Conservation (phyloP, 768 basidiomycete species). For the Boletus subparvulus region DNA sequence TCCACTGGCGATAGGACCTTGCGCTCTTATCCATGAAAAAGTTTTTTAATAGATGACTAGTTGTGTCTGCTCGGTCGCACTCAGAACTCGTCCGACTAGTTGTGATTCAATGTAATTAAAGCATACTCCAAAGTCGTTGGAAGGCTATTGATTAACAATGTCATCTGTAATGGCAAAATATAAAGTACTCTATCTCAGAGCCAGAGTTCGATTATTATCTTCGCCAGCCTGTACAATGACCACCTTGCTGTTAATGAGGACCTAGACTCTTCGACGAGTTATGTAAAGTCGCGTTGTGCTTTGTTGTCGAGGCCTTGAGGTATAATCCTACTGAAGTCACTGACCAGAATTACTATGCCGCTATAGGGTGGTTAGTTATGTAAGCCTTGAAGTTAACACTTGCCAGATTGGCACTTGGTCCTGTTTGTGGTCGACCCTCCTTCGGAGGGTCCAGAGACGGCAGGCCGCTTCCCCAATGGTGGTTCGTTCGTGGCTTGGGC, state of each 20-base stretch:
- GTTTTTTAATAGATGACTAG: not conserved
- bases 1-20: constrained; percentile 22
- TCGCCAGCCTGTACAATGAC: constrained; percentile 74
- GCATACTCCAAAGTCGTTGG: not conserved
- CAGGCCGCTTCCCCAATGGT: too few species aligned
- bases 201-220: constrained; percentile 63
- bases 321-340: constrained; percentile 66
- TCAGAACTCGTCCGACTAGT: not conserved
- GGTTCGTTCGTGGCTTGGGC: too few species aligned
- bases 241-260: constrained; percentile 59
- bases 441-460: too few species aligned
- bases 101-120: constrained; percentile 13
- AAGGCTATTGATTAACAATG: not conserved
- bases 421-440: too few species aligned
- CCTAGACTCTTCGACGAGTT: constrained; percentile 28
- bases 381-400: too few species aligned
- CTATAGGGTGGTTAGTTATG: too few species aligned
- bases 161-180: not conserved
- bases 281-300: constrained; percentile 56
- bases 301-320: constrained; percentile 67
- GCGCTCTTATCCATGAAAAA: constrained; percentile 16
- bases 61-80: not conserved
- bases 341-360: too few species aligned
- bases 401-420: too few species aligned
- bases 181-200: constrained; percentile 23